phyloP scores from a whole-genome alignment of 129 eudicot species.

The Pittosporum tobira region DNA sequence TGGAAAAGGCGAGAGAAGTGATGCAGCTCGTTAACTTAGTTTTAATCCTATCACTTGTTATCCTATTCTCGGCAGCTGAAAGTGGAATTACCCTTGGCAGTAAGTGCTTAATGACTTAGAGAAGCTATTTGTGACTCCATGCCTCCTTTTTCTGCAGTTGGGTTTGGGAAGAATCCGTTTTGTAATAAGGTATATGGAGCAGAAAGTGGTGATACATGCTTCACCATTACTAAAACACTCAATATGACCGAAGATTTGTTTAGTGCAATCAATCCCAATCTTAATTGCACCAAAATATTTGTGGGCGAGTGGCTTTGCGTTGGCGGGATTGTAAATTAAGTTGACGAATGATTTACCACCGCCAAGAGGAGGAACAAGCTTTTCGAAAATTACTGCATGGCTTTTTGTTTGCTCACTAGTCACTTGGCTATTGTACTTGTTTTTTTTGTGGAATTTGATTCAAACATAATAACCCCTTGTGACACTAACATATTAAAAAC shows the following conservation, averaged over 20 bases:
- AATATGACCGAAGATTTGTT: neutral
- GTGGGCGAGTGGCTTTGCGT: constrained; percentile 7
- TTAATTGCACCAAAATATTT: constrained; percentile 2
- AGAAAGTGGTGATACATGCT: constrained; percentile 7
- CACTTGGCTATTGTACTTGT: too few species aligned
- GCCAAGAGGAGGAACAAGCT: too few species aligned
- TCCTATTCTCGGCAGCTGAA: constrained; percentile 20
- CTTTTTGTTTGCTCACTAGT: too few species aligned
- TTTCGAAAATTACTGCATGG: too few species aligned
- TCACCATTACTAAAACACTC: neutral
- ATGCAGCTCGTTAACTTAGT: constrained; percentile 10
- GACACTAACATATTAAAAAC: too few species aligned
- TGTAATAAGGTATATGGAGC: constrained; percentile 8
- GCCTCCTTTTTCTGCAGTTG: too few species aligned
- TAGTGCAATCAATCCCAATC: constrained; percentile 5
- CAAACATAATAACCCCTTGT: too few species aligned
- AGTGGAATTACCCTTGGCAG: constrained; percentile 13
- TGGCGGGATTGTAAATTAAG: neutral
- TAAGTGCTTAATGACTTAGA: constrained; percentile 9
- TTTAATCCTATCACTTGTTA: constrained; percentile 12
- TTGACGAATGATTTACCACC: too few species aligned
- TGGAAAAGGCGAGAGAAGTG: constrained; percentile 18
- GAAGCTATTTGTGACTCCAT: too few species aligned
- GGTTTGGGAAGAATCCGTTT: neutral
- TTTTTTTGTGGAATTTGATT: too few species aligned